Percentiles rank a stretch among this genome's conserved stretches.
These are phyloP conservation scores for Meyerozyma sp. DNA, from an alignment of 1,139 yeast species.

Conservation along the genomic window DNA sequence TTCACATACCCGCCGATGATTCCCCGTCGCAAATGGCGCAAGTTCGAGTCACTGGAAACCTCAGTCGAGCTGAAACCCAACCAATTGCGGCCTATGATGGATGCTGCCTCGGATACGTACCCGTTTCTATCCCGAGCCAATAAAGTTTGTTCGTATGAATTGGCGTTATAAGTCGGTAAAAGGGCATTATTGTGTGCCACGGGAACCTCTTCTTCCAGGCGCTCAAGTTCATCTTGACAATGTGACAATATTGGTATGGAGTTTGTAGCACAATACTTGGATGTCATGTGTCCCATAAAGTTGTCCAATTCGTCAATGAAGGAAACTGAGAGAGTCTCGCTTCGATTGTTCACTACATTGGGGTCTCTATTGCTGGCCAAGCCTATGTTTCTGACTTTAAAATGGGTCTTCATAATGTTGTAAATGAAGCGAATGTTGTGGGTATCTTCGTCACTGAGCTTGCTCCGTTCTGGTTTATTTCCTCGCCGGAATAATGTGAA, in stretches of 20 bases:
- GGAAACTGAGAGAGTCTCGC: conserved; percentile 3
- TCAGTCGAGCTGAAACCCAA: conserved; percentile 13
- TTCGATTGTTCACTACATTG: conserved; percentile 8
- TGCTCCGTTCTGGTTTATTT: conserved; percentile 1
- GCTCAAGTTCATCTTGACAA: conserved; percentile 15
- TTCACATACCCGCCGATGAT: conserved; percentile 25
- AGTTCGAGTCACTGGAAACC: conserved; percentile 5
- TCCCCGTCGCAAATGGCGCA: conserved; percentile 20
- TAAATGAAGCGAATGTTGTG: conserved; percentile 31
- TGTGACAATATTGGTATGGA: conserved; percentile 25
- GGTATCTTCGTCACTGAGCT: conserved; percentile 19
- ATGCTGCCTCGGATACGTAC: conserved; percentile 29
- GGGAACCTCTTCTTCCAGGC: conserved; percentile 20
- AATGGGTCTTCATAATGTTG: conserved; percentile 27
- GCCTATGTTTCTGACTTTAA: conserved; percentile 25
- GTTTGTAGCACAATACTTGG: conserved; percentile 18
- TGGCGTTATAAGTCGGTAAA: conserved; percentile 31
- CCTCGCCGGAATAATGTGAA: conserved; percentile 22
- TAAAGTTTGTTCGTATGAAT: conserved; percentile 30
- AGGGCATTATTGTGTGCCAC: conserved; percentile 33
- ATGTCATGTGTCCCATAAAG: conserved; percentile 21
- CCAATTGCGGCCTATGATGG: conserved; percentile 28
- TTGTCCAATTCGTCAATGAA: conserved; percentile 23
- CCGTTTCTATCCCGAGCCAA: conserved; percentile 33
- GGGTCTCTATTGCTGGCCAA: conserved; percentile 19